Percentiles rank a stretch among this genome's conserved stretches.
phyloP scores from a whole-genome alignment of 306 rosid species.

The Quercus parvula region DNA sequence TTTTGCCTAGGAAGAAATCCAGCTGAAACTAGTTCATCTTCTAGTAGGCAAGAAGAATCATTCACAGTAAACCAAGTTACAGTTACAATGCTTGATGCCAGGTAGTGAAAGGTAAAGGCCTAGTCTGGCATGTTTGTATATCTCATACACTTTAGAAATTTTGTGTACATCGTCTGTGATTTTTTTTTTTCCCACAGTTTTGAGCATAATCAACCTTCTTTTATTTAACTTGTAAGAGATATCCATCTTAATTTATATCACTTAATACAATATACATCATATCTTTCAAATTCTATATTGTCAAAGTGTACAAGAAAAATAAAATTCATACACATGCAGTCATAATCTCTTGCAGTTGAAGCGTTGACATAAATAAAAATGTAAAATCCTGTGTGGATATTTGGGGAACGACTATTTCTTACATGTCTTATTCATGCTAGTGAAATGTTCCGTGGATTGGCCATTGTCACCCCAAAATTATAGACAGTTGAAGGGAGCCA shows the following conservation, averaged over 20 bases:
- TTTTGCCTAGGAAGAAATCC: constrained; percentile 51
- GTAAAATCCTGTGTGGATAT: background rate
- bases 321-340: background rate
- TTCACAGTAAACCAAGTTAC: constrained; percentile 74
- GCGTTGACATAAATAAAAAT: background rate
- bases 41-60: constrained; percentile 60
- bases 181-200: constrained; percentile 19
- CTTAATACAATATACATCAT: background rate
- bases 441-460: background rate
- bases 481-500: too few species aligned
- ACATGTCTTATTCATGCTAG: background rate
- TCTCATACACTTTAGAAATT: background rate
- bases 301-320: too few species aligned
- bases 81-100: constrained; percentile 58
- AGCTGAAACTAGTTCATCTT: constrained; percentile 47
- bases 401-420: background rate
- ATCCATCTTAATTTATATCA: background rate
- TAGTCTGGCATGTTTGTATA: constrained; percentile 22
- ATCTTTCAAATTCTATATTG: too few species aligned
- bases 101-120: constrained; percentile 37
- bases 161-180: constrained; percentile 16
- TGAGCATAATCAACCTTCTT: constrained; percentile 24
- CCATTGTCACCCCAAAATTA: background rate
- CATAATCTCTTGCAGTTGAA: background rate
- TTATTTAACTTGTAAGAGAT: constrained; percentile 23